Base-by-base conservation (phyloP, 345 rosid species). In the Melaleuca alternifolia region DNA sequence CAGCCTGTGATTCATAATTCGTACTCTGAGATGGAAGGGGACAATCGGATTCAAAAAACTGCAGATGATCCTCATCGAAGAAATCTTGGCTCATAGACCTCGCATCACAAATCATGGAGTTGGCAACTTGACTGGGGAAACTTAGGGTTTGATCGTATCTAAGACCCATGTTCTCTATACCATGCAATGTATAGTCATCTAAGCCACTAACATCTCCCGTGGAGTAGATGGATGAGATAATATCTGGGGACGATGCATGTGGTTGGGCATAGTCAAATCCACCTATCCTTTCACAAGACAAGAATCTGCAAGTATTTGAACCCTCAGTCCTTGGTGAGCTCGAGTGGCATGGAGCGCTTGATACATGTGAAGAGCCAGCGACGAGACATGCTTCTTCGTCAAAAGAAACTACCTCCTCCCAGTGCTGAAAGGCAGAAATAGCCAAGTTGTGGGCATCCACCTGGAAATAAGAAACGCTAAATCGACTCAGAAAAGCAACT, bases 51-150 rank as follows among this genome's bases (percentile, higher is more conserved):
- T 90, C 91, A 10, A 94, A 92, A 88, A 90, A 94, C 87, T 88
- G 92, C 84, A 94, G 94, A 88, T 89, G 96, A 85, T 91, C 95
- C 77, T 94, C 98, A 57, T 94, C 97, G 30, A 93, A 95, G 91
- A 97, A 94, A 57, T 92, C 93, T 84, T 88, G 93, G 83, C 89
- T 77, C 51, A 93, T 88, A 84, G 94, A 82, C 56, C 92, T 93
- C 8, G 93, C 77, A 86, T 93, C 95, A 88, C 95, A 90, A 30
- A 95, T 90, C 87, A 93, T 87, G 86, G 93, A 87, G 83, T 87
- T 87, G 75, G 90, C 21, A 50, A 91, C 92, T 75, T 92, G 94
- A 77, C 87, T 89, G 1, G 93, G 92, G 85, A 93, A 92, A 87
- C 88, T 88, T 89, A 93, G 56, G 54, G 89, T 44, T 62, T 94